Evolutionary conservation across 2,329 filamentous ascomycete genomes (phyloP).

Genomic region (Ramularia collo-cygni): DNA sequence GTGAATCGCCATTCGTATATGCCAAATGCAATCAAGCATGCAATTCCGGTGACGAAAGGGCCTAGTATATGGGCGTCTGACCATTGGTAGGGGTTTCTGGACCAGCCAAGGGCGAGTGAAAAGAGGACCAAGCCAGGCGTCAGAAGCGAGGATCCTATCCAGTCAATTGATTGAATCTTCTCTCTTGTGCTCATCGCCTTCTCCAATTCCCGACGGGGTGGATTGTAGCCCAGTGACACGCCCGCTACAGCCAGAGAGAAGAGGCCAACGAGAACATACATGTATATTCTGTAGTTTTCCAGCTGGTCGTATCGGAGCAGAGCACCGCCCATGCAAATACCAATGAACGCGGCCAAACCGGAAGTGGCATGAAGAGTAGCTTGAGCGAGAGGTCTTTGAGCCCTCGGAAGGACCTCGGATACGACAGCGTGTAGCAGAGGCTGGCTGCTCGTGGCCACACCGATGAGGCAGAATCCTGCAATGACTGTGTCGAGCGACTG

Average conservation of each 20-base stretch:
- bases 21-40: constrained; percentile 28
- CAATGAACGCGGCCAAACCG: no score
- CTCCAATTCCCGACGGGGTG: constrained; percentile 12
- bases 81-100: constrained; percentile 30
- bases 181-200: constrained; percentile 8
- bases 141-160: constrained; percentile 13
- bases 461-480: no score
- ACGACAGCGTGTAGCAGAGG: no score
- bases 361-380: no score
- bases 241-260: constrained; percentile 3
- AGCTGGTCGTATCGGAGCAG: no score
- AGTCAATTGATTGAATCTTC: constrained; percentile 15
- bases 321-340: no score
- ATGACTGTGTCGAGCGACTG: no score
- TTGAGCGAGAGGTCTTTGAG: no score
- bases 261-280: no score
- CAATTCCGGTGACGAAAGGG: constrained; percentile 28
- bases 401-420: no score
- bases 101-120: constrained; percentile 26
- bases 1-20: constrained; percentile 16
- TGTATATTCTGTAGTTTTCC: no score
- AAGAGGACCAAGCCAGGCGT: constrained; percentile 18
- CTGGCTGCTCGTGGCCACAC: no score
- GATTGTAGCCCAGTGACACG: constrained; percentile 14
- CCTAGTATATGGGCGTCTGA: constrained; percentile 27